Base-by-base conservation (phyloP, 2,329 filamentous ascomycete genomes). In the Graphilbum sp. region DNA sequence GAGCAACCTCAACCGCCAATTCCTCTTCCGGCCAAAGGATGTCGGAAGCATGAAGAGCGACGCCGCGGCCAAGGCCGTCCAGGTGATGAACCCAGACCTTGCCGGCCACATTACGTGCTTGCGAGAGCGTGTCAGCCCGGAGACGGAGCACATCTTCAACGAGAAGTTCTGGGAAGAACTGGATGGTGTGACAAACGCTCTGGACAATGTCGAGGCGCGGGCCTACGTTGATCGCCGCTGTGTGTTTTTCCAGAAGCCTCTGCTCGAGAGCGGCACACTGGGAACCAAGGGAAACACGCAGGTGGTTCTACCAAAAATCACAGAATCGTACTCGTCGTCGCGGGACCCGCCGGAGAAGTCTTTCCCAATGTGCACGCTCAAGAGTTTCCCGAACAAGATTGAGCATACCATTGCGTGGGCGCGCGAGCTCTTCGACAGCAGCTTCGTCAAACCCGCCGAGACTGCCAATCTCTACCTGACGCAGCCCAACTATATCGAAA, bases 381-480 rank as follows among this genome's bases (percentile, higher is more conserved):
- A 84, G 53, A 95, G 87, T 59, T 98, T 98, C 67, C 90, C 90
- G 42, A 98, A 98, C 67, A 80, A 80, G 52, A 98, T 98, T 51
- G 87, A 98, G 62, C 90, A 98, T 59, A 96, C 90, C 1, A 98
- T 98, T 56, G 90, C 90, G 3, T 98, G 90, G 90, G 79, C 87
- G 30, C 84, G 92, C 51, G 90, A 96, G 57, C 72, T 94, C 46
- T 98, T 98, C 61, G 86, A 96, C 62, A 79, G 78, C 21, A 85
- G 79, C 48, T 98, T 96, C 51, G 86, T 93, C 49, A 90, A 88
- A 49, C 86, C 86, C 24, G 82, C 90, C 0, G 86, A 96, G 60
- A 82, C 86, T 27, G 88, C 90, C 54, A 98, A 98, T 56, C 67
- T 93, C 41, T 95, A 98, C 56, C 67, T 98, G 47, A 83, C 79